Base-by-base conservation (phyloP, 345 rosid genomes). In the Trapa bicornis region DNA sequence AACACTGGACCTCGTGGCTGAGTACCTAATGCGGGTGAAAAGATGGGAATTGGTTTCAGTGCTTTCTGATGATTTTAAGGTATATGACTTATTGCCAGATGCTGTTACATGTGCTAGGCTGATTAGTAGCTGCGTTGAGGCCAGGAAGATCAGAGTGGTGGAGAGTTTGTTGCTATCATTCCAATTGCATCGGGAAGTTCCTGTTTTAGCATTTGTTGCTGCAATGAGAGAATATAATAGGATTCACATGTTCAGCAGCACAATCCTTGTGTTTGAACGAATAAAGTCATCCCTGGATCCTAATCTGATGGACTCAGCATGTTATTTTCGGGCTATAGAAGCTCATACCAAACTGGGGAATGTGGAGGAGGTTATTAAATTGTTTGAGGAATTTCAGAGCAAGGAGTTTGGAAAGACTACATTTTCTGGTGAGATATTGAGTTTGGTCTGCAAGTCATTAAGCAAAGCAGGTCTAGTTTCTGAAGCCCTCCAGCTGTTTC, bases 161-260 rank as follows among this genome's bases (percentile, higher is more conserved):
- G 82, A 84, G 69, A 58, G 72, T 63, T 63, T 89, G 68, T 89
- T 92, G 64, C 74, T 64, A 47, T 77, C 74, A 45, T 85, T 85
- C 67, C 71, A 79, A 76, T 61, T 79, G 43, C 77, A 82, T 47
- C 41, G 64, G 47, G 72, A 67, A 68, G 36, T 78, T 60, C 80
- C 84, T 32, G 74, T 83, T 39, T 70, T 82, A 73, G 82, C 87
- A 41, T 80, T 85, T 71, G 79, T 74, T 66, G 74, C 95, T 22
- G 95, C 92, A 14, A 85, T 92, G 95, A 77, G 69, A 77, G 91
- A 85, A 42, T 92, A 84, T 43, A 92, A 92, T 75, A 85, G 86
- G 71, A 77, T 89, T 42, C 96, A 92, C 63, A 89, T 92, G 98
- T 92, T 75, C 74, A 75, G 87, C 58, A 80, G 87, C 76, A 81